A percentile compares a stretch with the other conserved stretches of the same genome.
These are phyloP conservation scores for Eleusine indica DNA, from an alignment of 176 grass and related monocot genomes.

Conservation along the genomic window DNA sequence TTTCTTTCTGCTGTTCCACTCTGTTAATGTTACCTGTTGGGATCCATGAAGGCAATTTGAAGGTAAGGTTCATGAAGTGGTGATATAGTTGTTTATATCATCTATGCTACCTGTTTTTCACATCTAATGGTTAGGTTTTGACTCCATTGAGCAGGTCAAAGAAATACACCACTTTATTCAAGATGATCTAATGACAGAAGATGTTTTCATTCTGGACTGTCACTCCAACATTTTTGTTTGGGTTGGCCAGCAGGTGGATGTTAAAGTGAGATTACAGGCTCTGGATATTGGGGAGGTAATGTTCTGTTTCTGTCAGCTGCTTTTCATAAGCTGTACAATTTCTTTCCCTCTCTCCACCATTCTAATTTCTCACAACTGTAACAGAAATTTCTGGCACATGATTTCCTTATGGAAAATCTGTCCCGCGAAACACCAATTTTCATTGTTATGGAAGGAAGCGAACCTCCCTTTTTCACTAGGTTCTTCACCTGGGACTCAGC, in stretches of 20 bases:
- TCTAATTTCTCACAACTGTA: constrained; percentile 32
- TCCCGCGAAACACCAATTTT: constrained; percentile 70
- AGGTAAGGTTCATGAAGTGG: constrained; percentile 43
- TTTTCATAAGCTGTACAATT: constrained; percentile 8
- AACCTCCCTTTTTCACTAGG: constrained; percentile 83
- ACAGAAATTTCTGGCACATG: constrained; percentile 88
- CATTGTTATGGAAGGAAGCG: constrained; percentile 74
- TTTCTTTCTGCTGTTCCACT: constrained; percentile 35
- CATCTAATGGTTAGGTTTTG: constrained; percentile 10
- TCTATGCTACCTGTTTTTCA: neutral
- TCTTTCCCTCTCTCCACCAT: constrained; percentile 5
- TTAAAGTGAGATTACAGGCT: constrained; percentile 79
- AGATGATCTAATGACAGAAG: constrained; percentile 97
- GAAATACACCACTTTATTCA: constrained; percentile 88
- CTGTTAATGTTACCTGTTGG: constrained; percentile 27
- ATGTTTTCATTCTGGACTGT: constrained; percentile 88
- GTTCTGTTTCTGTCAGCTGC: constrained; percentile 21
- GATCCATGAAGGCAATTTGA: constrained; percentile 59
- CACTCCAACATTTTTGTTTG: constrained; percentile 75
- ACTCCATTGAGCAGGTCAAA: constrained; percentile 63
- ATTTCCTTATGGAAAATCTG: constrained; percentile 79
- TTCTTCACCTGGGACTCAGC: constrained; percentile 87
- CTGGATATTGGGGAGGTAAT: constrained; percentile 74
- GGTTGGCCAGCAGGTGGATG: constrained; percentile 80
- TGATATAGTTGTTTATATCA: neutral